A percentile compares a stretch with the other conserved stretches of the same genome.
Evolutionary conservation across 345 rosid genomes (phyloP).

Genomic region (Trapa incisa): DNA sequence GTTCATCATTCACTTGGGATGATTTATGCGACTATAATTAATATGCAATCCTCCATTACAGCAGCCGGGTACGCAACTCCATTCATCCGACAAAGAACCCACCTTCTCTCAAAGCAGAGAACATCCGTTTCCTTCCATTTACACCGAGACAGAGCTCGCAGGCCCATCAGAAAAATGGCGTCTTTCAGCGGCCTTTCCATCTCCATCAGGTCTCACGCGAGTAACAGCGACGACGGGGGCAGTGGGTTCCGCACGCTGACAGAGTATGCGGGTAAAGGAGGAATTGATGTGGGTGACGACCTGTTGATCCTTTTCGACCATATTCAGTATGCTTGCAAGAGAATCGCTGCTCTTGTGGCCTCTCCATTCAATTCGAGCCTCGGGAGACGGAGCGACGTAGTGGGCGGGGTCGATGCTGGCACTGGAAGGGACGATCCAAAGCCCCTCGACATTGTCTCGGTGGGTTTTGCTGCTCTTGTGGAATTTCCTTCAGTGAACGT

Average conservation of each 20-base stretch:
- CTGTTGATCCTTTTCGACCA: slow-evolving; percentile 58
- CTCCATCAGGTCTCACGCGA: slow-evolving; percentile 25
- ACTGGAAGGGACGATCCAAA: slow-evolving; percentile 70
- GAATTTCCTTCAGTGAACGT: neutral
- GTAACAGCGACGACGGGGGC: slow-evolving; percentile 9
- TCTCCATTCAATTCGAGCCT: slow-evolving; percentile 75
- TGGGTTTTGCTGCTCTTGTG: slow-evolving; percentile 15
- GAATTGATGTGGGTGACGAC: slow-evolving; percentile 49
- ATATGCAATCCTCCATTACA: slow-evolving; percentile 22
- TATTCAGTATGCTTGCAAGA: slow-evolving; percentile 83
- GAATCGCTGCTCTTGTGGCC: slow-evolving; percentile 76
- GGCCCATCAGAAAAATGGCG: slow-evolving; percentile 28
- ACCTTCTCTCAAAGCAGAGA: slow-evolving; percentile 15
- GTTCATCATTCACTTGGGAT: neutral
- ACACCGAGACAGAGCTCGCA: neutral
- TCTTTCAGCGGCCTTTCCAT: slow-evolving; percentile 27
- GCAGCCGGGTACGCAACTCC: slow-evolving; percentile 18
- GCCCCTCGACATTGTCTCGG: slow-evolving; percentile 76
- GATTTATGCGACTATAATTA: neutral
- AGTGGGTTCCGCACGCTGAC: slow-evolving; percentile 26
- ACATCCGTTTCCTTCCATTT: neutral
- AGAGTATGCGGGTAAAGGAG: slow-evolving; percentile 51
- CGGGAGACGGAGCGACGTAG: slow-evolving; percentile 25
- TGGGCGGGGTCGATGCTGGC: slow-evolving; percentile 20
- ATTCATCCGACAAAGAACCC: slow-evolving; percentile 16